These are phyloP conservation scores for Metarhizium sp. DNA, from an alignment of 2,329 filamentous ascomycete genomes.

Conservation along the genomic window DNA sequence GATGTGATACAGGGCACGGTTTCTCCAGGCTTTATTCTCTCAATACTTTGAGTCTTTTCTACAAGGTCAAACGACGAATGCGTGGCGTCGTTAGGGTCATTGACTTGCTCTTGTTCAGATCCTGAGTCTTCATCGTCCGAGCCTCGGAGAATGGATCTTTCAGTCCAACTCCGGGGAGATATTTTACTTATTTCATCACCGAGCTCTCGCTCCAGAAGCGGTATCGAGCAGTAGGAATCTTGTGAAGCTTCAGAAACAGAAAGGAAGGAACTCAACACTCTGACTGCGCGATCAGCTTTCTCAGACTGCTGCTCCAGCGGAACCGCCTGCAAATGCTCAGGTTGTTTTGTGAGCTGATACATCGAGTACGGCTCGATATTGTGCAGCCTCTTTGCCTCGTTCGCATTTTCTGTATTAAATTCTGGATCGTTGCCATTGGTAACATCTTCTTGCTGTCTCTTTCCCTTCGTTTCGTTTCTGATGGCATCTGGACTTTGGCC, in stretches of 20 bases:
- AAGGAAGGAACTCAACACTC: constrained; percentile 36
- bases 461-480: neutral
- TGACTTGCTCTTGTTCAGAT: constrained; percentile 9
- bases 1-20: constrained; percentile 16
- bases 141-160: constrained; percentile 43
- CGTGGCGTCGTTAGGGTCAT: constrained; percentile 15
- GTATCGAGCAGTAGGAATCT: constrained; percentile 68
- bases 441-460: neutral
- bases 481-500: constrained; percentile 11
- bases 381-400: neutral
- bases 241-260: constrained; percentile 55
- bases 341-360: neutral
- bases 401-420: neutral
- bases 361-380: neutral
- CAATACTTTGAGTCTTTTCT: constrained; percentile 42
- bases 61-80: constrained; percentile 46
- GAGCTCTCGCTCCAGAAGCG: constrained; percentile 61
- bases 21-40: constrained; percentile 29
- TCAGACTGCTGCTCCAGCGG: constrained; percentile 7
- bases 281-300: constrained; percentile 17
- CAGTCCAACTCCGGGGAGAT: constrained; percentile 31
- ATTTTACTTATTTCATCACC: constrained; percentile 38
- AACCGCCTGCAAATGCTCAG: neutral
- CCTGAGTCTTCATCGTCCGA: constrained; percentile 29
- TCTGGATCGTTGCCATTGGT: neutral